phyloP scores from a whole-genome alignment of 1,284 basidiomycete species.

The Vanrija sp. region DNA sequence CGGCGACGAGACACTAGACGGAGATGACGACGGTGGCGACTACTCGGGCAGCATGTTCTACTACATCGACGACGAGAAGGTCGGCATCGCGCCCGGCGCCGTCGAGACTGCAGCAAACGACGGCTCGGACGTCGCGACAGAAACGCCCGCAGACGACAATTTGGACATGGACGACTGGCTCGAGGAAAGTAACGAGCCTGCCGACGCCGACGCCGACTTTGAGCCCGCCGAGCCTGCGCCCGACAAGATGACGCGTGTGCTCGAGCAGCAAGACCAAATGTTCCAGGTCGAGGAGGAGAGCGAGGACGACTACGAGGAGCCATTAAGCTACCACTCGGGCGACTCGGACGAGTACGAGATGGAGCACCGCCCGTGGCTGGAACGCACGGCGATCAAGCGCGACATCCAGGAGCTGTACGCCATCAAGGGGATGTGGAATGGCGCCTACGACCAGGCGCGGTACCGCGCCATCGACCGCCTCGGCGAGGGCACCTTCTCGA shows the following conservation, averaged over 20 bases:
- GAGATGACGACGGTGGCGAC: background rate
- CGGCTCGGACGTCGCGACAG: conserved; percentile 18
- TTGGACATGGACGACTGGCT: conserved; percentile 24
- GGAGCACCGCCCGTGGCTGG: conserved; percentile 55
- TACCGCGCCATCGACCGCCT: conserved; percentile 86
- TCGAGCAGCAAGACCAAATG: conserved; percentile 1
- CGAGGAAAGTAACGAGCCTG: conserved; percentile 27
- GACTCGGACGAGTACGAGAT: conserved; percentile 47
- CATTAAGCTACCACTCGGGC: conserved; percentile 39
- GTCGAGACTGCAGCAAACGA: conserved; percentile 20
- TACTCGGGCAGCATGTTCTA: conserved; percentile 2
- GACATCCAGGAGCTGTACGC: conserved; percentile 61
- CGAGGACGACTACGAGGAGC: conserved; percentile 15
- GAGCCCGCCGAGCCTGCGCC: conserved; percentile 48
- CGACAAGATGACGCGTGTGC: conserved; percentile 9
- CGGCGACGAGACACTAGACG: background rate
- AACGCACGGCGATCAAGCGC: conserved; percentile 66
- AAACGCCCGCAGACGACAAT: conserved; percentile 19
- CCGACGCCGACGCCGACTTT: conserved; percentile 26
- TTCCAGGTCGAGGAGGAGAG: conserved; percentile 9
- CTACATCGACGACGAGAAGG: conserved; percentile 9
- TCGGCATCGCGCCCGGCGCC: conserved; percentile 1
- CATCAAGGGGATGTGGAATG: conserved; percentile 12
- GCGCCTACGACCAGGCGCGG: conserved; percentile 32
- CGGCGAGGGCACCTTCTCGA: conserved; percentile 95